These are phyloP conservation scores for Pedinophyceae sp. DNA, from an alignment of 139 green algal genomes.

Conservation along the genomic window DNA sequence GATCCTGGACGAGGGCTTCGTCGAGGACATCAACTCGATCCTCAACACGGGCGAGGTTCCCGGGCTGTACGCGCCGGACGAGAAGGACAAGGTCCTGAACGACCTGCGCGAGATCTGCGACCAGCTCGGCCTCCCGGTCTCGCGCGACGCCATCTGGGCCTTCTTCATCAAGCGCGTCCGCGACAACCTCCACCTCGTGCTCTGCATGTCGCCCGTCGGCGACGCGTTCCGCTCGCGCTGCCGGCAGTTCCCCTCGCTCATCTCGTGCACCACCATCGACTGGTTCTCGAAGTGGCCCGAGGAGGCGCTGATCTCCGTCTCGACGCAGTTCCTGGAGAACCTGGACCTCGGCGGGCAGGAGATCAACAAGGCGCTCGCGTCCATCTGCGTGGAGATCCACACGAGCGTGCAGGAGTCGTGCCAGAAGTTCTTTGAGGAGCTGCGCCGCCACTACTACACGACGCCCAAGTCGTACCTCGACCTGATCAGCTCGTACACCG, in stretches of 20 bases:
- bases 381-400: conserved; percentile 40
- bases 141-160: conserved; percentile 41
- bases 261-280: conserved; percentile 74
- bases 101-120: conserved; percentile 41
- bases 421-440: conserved; percentile 17
- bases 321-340: conserved; percentile 39
- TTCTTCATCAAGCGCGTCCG: conserved; percentile 55
- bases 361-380: conserved; percentile 22
- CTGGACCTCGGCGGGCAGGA: conserved; percentile 35
- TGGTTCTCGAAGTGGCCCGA: conserved; percentile 55
- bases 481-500: conserved; percentile 63
- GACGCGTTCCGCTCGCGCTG: conserved; percentile 51
- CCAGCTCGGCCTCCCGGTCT: conserved; percentile 19
- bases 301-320: conserved; percentile 24
- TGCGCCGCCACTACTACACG: conserved; percentile 39
- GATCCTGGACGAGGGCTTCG: conserved; percentile 47
- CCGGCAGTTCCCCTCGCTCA: conserved; percentile 59
- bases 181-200: conserved; percentile 64
- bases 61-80: conserved; percentile 36
- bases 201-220: conserved; percentile 64
- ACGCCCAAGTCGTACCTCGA: conserved; percentile 78
- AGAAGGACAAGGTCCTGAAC: conserved; percentile 50
- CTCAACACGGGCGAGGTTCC: conserved; percentile 62
- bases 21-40: conserved; percentile 70
- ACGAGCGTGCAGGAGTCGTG: conserved; percentile 2